A percentile compares a stretch with the other conserved stretches of the same genome.
phyloP scores from a whole-genome alignment of 805 yeast species.

The Saccharomycopsis vini region DNA sequence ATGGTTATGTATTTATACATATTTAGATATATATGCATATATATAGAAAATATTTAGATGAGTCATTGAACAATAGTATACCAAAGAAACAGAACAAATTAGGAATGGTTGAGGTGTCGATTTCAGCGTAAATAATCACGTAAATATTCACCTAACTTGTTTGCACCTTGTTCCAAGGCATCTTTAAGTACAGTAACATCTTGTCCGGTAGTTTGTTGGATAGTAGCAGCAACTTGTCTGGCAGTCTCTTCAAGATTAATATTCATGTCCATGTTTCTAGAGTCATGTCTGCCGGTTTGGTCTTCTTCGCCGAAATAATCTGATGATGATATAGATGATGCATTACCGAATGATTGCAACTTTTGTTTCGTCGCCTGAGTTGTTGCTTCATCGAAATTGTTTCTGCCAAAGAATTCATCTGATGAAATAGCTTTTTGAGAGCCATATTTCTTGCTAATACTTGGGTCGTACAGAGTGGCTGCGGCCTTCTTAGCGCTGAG shows the following conservation, averaged over 20 bases:
- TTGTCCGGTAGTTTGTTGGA: conserved; percentile 72
- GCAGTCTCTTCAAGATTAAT: conserved; percentile 51
- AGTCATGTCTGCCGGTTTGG: conserved; percentile 25
- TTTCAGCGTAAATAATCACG: conserved; percentile 66
- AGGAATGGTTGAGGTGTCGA: too few relatives aligned
- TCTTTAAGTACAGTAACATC: conserved; percentile 85
- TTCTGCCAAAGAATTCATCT: conserved; percentile 89
- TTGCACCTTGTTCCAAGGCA: conserved; percentile 90
- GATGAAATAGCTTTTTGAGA: conserved; percentile 91
- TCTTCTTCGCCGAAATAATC: conserved; percentile 88
- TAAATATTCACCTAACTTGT: conserved; percentile 73
- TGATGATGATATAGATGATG: conserved; percentile 84
- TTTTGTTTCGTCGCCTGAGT: conserved; percentile 77
- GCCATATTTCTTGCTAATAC: conserved; percentile 71
- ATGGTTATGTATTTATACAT: too few relatives aligned
- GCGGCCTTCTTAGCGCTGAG: conserved; percentile 29
- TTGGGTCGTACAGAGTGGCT: conserved; percentile 50
- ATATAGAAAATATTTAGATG: too few relatives aligned
- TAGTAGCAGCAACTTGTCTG: conserved; percentile 56
- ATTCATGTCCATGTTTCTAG: conserved; percentile 24
- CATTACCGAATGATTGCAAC: conserved; percentile 72
- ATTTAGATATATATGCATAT: too few relatives aligned
- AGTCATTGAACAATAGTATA: too few relatives aligned
- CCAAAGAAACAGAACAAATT: too few relatives aligned
- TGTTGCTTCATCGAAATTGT: conserved; percentile 66